Conservation (phyloP, 2,329 filamentous ascomycete species). For the Trichoderma sp. region DNA sequence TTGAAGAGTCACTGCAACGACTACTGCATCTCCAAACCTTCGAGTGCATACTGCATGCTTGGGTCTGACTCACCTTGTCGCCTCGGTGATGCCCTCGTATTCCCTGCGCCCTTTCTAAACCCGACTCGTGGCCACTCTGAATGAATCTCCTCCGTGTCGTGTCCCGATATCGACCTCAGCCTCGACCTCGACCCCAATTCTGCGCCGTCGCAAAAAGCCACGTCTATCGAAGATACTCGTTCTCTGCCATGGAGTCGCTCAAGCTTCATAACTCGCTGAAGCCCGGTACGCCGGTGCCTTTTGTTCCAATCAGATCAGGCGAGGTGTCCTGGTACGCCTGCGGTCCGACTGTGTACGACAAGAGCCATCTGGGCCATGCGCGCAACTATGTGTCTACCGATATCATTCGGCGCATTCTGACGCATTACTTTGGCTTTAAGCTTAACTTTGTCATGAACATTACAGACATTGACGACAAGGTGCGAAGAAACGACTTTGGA, state of each 20-base stretch:
- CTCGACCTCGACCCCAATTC: constrained; percentile 35
- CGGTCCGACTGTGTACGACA: constrained; percentile 83
- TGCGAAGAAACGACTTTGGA: constrained; percentile 33
- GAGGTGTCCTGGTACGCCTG: constrained; percentile 87
- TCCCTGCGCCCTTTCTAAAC: constrained; percentile 21
- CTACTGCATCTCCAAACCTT: background rate
- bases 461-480: constrained; percentile 80
- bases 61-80: constrained; percentile 26
- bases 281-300: constrained; percentile 70
- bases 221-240: constrained; percentile 40
- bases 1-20: background rate
- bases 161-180: constrained; percentile 35
- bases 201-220: constrained; percentile 33
- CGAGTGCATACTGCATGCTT: background rate
- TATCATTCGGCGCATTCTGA: constrained; percentile 79
- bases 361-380: constrained; percentile 79
- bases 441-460: constrained; percentile 93
- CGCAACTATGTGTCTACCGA: constrained; percentile 91
- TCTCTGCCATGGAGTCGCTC: constrained; percentile 56
- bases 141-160: constrained; percentile 42
- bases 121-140: constrained; percentile 32
- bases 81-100: constrained; percentile 12
- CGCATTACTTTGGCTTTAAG: constrained; percentile 80
- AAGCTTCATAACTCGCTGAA: constrained; percentile 80
- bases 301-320: constrained; percentile 69